Conservation (phyloP, 2,329 filamentous ascomycete species). For the Calycina marina region DNA sequence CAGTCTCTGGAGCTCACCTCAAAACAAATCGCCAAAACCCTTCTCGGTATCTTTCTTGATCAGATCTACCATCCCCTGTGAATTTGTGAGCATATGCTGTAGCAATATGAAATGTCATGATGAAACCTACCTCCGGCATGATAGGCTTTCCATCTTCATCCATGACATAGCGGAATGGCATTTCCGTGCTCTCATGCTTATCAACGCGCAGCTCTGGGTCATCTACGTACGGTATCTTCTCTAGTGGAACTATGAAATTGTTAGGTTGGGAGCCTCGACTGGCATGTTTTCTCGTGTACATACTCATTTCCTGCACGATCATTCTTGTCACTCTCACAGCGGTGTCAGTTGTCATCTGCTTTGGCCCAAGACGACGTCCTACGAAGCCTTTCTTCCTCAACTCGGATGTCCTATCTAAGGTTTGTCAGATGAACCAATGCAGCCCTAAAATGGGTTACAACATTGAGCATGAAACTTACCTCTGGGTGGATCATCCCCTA, state of each 20-base stretch:
- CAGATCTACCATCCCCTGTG: conserved; percentile 75
- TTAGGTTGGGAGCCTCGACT: conserved; percentile 2
- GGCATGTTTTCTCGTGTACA: conserved; percentile 19
- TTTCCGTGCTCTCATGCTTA: conserved; percentile 85
- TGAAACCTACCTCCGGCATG: conserved; percentile 65
- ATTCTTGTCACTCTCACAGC: conserved; percentile 87
- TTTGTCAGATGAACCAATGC: not conserved
- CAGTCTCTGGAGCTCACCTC: no score
- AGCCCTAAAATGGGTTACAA: not conserved
- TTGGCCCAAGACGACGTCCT: conserved; percentile 73
- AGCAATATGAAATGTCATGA: no score
- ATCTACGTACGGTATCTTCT: conserved; percentile 70
- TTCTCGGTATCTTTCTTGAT: conserved; percentile 93
- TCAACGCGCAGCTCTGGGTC: conserved; percentile 81
- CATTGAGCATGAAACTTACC: conserved; percentile 38
- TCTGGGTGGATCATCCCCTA: conserved; percentile 86
- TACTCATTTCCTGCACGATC: conserved; percentile 73
- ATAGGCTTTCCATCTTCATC: conserved; percentile 61
- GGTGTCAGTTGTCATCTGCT: conserved; percentile 98
- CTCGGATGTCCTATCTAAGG: conserved; percentile 80
- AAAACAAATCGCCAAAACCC: conserved; percentile 74
- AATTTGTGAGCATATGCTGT: conserved; percentile 3
- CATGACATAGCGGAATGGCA: conserved; percentile 95
- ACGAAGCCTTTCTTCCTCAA: conserved; percentile 85
- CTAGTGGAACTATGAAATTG: conserved; percentile 62